phyloP scores from a whole-genome alignment of 148 eudicot species.

The Silene conica region DNA sequence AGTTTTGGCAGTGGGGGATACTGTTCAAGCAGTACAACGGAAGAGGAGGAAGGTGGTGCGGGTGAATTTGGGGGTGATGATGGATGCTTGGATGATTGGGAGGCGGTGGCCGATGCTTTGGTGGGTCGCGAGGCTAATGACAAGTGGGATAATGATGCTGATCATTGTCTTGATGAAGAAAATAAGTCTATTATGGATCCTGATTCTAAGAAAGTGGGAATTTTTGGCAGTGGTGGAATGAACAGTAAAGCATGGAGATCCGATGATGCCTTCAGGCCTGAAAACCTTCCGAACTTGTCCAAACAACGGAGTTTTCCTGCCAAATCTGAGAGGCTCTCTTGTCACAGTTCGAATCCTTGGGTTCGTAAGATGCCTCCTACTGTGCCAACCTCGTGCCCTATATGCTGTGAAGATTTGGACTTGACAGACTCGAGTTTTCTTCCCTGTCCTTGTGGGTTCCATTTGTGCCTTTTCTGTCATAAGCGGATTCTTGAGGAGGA shows the following conservation, averaged over 20 bases:
- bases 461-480: constrained; percentile 95
- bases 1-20: constrained; percentile 49
- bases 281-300: constrained; percentile 66
- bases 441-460: constrained; percentile 84
- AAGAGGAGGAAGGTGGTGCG: constrained; percentile 63
- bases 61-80: constrained; percentile 37
- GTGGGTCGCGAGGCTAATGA: constrained; percentile 39
- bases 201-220: constrained; percentile 20
- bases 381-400: constrained; percentile 61
- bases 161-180: constrained; percentile 21
- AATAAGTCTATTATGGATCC: constrained; percentile 14
- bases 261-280: constrained; percentile 85
- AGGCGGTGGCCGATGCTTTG: constrained; percentile 84
- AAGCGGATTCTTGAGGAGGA: constrained; percentile 84
- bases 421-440: constrained; percentile 74
- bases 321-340: constrained; percentile 40
- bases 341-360: constrained; percentile 45
- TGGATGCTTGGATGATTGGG: constrained; percentile 93
- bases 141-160: constrained; percentile 29
- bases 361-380: constrained; percentile 31
- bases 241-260: constrained; percentile 65
- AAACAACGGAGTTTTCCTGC: constrained; percentile 72
- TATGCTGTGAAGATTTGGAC: constrained; percentile 93
- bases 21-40: constrained; percentile 53
- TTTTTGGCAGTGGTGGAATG: constrained; percentile 25